Evolutionary conservation across 805 yeast genomes (phyloP).

Genomic region (Lipomyces yamadae): DNA sequence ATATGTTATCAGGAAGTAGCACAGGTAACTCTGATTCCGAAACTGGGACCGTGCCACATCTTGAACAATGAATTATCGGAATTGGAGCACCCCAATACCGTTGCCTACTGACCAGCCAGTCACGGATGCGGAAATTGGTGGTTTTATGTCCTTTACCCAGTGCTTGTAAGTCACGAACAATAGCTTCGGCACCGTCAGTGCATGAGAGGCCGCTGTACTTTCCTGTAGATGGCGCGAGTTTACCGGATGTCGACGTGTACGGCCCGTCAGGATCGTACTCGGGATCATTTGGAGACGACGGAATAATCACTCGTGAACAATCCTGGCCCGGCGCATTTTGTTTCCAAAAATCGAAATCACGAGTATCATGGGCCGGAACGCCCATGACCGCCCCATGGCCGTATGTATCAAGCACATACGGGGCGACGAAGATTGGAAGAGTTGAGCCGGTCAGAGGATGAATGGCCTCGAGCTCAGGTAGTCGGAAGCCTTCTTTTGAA

Average conservation of each 20-base stretch:
- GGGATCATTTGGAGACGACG: conserved; percentile 34
- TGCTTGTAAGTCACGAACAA: conserved; percentile 52
- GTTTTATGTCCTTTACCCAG: conserved; percentile 53
- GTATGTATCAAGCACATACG: conserved; percentile 81
- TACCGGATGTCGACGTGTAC: conserved; percentile 52
- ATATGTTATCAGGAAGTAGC: conserved; percentile 59
- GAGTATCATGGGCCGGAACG: conserved; percentile 88
- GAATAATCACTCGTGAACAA: conserved; percentile 55
- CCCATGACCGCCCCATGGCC: conserved; percentile 98
- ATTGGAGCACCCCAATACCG: conserved; percentile 99
- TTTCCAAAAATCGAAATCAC: conserved; percentile 84
- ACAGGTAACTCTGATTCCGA: conserved; percentile 90
- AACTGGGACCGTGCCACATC: conserved; percentile 90
- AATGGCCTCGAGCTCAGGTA: conserved; percentile 50
- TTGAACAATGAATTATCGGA: conserved; percentile 85
- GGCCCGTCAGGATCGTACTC: conserved; percentile 41
- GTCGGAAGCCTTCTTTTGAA: conserved; percentile 64
- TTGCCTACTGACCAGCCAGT: conserved; percentile 94
- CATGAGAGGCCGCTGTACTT: conserved; percentile 57
- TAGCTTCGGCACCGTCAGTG: conserved; percentile 56
- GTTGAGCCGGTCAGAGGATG: conserved; percentile 60
- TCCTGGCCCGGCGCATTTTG: conserved; percentile 57
- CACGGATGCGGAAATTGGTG: conserved; percentile 71
- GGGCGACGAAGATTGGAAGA: conserved; percentile 85
- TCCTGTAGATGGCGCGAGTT: conserved; percentile 55